Conservation (phyloP, 495 filamentous ascomycete species). For the Penicillium paxilli region DNA sequence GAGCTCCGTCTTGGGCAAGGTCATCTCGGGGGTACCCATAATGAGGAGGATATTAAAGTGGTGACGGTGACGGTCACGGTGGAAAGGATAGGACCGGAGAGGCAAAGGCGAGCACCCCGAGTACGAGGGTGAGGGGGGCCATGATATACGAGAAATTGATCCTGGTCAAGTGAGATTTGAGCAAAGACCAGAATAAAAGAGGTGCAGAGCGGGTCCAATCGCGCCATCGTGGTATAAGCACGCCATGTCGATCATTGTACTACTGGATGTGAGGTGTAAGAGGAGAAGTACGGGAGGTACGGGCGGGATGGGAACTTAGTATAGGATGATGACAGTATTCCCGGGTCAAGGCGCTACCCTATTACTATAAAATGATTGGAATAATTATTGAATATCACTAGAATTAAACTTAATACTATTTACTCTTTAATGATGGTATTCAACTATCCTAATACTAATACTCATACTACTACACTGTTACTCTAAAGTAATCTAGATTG, state of each 20-base stretch:
- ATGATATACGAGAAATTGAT: slow-evolving; percentile 2
- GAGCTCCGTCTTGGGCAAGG: slow-evolving; percentile 1
- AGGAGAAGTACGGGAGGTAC: background rate
- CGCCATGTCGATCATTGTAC: slow-evolving; percentile 24
- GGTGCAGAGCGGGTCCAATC: slow-evolving; percentile 15
- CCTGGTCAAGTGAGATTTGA: background rate
- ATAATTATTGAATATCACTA: too few relatives aligned
- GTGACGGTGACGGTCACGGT: too few relatives aligned
- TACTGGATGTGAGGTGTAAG: background rate
- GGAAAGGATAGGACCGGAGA: too few relatives aligned
- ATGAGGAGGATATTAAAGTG: background rate
- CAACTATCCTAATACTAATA: too few relatives aligned
- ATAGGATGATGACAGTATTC: slow-evolving; percentile 7
- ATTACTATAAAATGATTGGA: too few relatives aligned
- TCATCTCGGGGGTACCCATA: background rate
- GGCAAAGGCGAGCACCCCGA: background rate
- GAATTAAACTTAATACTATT: too few relatives aligned
- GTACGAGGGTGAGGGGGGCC: background rate
- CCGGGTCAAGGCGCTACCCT: too few relatives aligned
- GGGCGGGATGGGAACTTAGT: background rate
- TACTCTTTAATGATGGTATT: too few relatives aligned
- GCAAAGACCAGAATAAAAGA: background rate
- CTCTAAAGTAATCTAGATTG: background rate
- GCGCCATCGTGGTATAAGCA: slow-evolving; percentile 25
- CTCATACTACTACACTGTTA: background rate